Base-by-base conservation (phyloP, 805 yeast genomes). In the Wickerhamomyces strasburgensis region DNA sequence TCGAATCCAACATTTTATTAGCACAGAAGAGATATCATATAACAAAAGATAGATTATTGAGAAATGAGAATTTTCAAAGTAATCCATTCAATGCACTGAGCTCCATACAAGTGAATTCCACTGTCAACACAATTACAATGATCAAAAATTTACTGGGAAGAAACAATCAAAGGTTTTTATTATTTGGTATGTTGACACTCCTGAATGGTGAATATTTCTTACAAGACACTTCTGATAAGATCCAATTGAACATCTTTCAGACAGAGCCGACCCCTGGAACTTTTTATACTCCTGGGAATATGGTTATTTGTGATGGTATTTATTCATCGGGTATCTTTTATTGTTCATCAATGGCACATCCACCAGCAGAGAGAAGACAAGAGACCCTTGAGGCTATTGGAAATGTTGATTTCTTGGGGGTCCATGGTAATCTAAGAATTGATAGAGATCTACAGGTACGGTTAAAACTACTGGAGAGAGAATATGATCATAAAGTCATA, bases 121-220 rank as follows among this genome's bases (percentile, higher is more conserved):
- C 32, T 3, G 40, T 35, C 18, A 49, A 40, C 35, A 45, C 71
- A 4, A 65, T 90, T 31, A 84, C 95, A 0, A 67, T 77, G 27
- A 78, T 93, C 37, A 89, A 89, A 51, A 89, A 89, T 57, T 64
- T 93, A 40, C 57, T 93, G 19, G 99, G 98, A 21, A 65, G 96
- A 37, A 84, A 83, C 49, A 90, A 90, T 5, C 68, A 74, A 36
- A 69, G 75, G 39, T 93, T 93, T 54, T 63, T 84, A 6, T 55
- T 93, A 3, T 77, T 89, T 51, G 99, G 98, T 0, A 63, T 88
- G 39, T 58, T 93, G 9, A 68, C 80, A 3, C 68, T 69, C 40
- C 78, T 78, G 37, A 65, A 75, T 9, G 95, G 90, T 1, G 64
- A 71, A n/a, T 82, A 76, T 74, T 74, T 75, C 32, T 56, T 94